phyloP scores from a whole-genome alignment of 192 early-diverging fungal species.

The Coemansia sp. region DNA sequence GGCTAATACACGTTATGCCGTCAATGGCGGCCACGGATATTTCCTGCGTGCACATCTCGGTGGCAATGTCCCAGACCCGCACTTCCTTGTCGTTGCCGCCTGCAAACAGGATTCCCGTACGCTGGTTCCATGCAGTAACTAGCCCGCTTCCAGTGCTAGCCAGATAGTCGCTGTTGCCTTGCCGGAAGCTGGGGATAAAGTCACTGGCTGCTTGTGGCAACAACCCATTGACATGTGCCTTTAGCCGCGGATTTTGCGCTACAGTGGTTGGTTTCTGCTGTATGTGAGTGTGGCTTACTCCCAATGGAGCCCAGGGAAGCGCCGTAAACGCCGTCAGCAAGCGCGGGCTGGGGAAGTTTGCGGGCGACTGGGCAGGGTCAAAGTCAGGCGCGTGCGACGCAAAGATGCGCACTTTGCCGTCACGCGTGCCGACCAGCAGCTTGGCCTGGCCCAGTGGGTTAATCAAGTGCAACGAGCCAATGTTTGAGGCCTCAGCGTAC shows the following conservation, averaged over 20 bases:
- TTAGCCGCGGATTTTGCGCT: background rate
- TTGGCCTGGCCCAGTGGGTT: constrained; percentile 86
- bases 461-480: constrained; percentile 75
- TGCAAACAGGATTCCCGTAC: constrained; percentile 31
- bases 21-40: constrained; percentile 32
- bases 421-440: constrained; percentile 56
- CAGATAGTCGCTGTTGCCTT: background rate
- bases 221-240: background rate
- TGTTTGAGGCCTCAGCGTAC: constrained; percentile 14
- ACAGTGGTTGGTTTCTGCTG: background rate
- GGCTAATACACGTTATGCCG: constrained; percentile 36
- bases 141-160: constrained; percentile 10
- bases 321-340: constrained; percentile 36
- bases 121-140: constrained; percentile 47
- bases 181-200: background rate
- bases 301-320: constrained; percentile 25
- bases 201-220: background rate
- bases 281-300: background rate
- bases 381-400: constrained; percentile 43
- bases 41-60: constrained; percentile 44
- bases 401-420: constrained; percentile 44
- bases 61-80: constrained; percentile 40
- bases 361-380: constrained; percentile 10
- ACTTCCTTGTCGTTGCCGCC: constrained; percentile 37
- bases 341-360: constrained; percentile 28